Base-by-base conservation (phyloP, 345 rosid genomes). In the Sonneratia alba region DNA sequence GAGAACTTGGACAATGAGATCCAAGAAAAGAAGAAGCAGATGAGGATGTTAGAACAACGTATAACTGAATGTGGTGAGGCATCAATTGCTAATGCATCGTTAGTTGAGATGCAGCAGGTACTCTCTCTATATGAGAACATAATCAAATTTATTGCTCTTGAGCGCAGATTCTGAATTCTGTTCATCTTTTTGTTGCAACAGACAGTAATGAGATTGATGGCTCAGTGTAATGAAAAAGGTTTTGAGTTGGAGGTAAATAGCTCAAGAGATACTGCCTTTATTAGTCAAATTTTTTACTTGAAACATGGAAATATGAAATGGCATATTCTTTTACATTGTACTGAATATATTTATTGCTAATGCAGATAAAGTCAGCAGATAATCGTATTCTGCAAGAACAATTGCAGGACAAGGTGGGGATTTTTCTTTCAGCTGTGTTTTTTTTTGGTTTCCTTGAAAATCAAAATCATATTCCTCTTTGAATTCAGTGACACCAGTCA, bases 21-120 rank as follows among this genome's bases (percentile, higher is more conserved):
- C 79, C 91, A 82, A 74, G 98, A 92, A 78, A 96, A 91, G 86
- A 87, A 74, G 83, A 89, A 88, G 84, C 96, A 96, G 83, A 89
- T 91, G 97, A 84, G 85, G 68, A 86, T 77, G 45, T 74, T 96
- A 65, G 99, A 96, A 80, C 97, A 88, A 68, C 95, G 83, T 69
- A 89, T 96, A 56, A 86, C 83, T 79, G 98, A 92, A 82, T 91
- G 88, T 73, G 95, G 96, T 66, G 97, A 96, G 85, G 96, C 96
- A 70, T 96, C 97, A 70, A 80, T 92, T 73, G 86, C 97, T 71
- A 91, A 96, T 80, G 93, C 96, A 70, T 92, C 99, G 22, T 49
- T 87, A 71, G 89, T 92, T 71, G 98, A 96, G 76, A 89, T 91
- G 99, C 99, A 96, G 82, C 96, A 91, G 98, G 99, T 91, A 77